These are phyloP conservation scores for Termitomyces sp. DNA, from an alignment of 768 basidiomycete species.

Conservation along the genomic window DNA sequence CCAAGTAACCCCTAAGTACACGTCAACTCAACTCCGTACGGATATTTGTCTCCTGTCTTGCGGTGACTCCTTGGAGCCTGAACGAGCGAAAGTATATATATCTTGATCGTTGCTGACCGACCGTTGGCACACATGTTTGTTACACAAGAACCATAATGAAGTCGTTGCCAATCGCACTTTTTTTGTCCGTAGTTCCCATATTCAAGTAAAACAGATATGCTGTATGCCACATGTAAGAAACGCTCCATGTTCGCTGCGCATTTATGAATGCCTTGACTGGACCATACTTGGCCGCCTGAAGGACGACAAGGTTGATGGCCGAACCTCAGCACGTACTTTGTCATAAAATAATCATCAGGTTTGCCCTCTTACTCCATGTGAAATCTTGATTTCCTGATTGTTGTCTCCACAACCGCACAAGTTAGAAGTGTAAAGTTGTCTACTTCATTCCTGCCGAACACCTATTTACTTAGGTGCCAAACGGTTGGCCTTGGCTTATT, in stretches of 20 bases:
- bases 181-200: not conserved
- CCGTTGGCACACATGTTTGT: not conserved
- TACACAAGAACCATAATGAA: not conserved
- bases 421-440: not conserved
- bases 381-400: not conserved
- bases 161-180: not conserved
- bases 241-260: not conserved
- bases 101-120: not conserved
- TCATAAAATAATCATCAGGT: not conserved
- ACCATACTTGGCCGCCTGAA: not conserved
- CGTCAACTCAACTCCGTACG: not conserved
- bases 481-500: not conserved
- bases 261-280: not conserved
- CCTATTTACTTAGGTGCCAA: not conserved
- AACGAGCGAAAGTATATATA: not conserved
- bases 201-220: not conserved
- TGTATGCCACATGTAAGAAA: not conserved
- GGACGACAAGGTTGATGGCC: not conserved
- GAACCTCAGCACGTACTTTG: too few relatives aligned
- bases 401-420: not conserved
- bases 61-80: not conserved
- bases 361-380: not conserved
- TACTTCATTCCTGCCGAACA: not conserved
- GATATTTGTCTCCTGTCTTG: not conserved
- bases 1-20: not conserved